These are phyloP conservation scores for Arabidopsis arenosa DNA, from an alignment of 345 rosid species.

Conservation along the genomic window DNA sequence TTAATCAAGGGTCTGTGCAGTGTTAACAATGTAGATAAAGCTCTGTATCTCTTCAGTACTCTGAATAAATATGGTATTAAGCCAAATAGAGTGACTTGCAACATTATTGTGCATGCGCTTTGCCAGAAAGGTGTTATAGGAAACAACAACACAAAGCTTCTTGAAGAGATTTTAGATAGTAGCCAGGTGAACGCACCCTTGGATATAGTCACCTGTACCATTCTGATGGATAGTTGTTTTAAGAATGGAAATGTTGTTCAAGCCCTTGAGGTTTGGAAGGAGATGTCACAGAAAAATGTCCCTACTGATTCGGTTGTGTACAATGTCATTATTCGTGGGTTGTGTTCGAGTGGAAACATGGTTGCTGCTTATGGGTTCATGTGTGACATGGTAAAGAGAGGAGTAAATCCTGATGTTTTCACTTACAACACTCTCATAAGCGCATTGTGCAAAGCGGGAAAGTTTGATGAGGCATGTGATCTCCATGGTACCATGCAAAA, in stretches of 20 bases:
- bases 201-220: conserved; percentile 62
- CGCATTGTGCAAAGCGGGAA: conserved; percentile 66
- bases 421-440: conserved; percentile 72
- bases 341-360: conserved; percentile 49
- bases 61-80: conserved; percentile 58
- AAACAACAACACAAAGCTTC: conserved; percentile 54
- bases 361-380: conserved; percentile 54
- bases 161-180: conserved; percentile 52
- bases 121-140: conserved; percentile 64
- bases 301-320: conserved; percentile 57
- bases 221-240: conserved; percentile 71
- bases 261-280: conserved; percentile 60
- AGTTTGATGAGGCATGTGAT: conserved; percentile 57
- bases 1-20: conserved; percentile 66
- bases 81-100: conserved; percentile 69
- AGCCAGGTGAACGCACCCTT: conserved; percentile 44
- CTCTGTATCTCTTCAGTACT: conserved; percentile 55
- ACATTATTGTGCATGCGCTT: conserved; percentile 65
- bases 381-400: conserved; percentile 72
- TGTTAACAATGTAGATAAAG: conserved; percentile 58
- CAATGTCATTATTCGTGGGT: conserved; percentile 74
- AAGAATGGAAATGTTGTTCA: conserved; percentile 59
- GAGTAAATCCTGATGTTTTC: conserved; percentile 62
- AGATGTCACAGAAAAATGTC: conserved; percentile 44
- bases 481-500: conserved; percentile 55